Evolutionary conservation across 2,329 filamentous ascomycete species (phyloP), one percentile per base, ranked within the genome.

Genomic region (Thielaviopsis euricoi): DNA sequence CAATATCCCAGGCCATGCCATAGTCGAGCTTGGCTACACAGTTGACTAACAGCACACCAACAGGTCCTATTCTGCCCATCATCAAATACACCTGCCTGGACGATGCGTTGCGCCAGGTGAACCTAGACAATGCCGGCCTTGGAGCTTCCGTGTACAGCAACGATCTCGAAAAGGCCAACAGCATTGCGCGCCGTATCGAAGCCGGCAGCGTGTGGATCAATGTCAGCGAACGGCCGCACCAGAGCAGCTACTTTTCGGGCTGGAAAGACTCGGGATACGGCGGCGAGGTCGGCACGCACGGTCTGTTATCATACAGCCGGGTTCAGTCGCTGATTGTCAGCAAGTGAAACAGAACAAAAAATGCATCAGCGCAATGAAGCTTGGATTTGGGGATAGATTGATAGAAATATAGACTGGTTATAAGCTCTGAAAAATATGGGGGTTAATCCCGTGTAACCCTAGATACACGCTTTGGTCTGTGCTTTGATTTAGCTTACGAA

Each of bases 171-270:
- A 69, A 72, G 3, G 81, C 79, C 0, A 71, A 73, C 33, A 68
- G 70, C 3, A 75, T 85, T 49, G 80, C 77, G 0, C 65, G 73
- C 26, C 71, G 74, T 52, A 65, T 85, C 12, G 75, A 82, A 63
- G 74, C 77, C 0, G 81, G 81, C 0, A 76, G 69, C 12, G 76
- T 85, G 0, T 84, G 79, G 75, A 76, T 84, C 62, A 84, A 85
- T 66, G 43, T 22, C 26, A 50, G 26, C 6, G 67, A 69, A 60
- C 58, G 64, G 59, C 67, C 67, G 17, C 66, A 68, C 60, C 62
- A 63, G 54, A 65, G 63, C 22, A 66, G 65, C 4, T 69, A 59
- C 60, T 69, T 69, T 48, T 62, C 61, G 0, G 67, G 68, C 22
- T 64, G 66, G 59, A 69, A 70, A 63, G 64, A 69, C 61, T 68